Evolutionary conservation across 2,329 filamentous ascomycete genomes (phyloP).

Genomic region (Alternaria arborescens): DNA sequence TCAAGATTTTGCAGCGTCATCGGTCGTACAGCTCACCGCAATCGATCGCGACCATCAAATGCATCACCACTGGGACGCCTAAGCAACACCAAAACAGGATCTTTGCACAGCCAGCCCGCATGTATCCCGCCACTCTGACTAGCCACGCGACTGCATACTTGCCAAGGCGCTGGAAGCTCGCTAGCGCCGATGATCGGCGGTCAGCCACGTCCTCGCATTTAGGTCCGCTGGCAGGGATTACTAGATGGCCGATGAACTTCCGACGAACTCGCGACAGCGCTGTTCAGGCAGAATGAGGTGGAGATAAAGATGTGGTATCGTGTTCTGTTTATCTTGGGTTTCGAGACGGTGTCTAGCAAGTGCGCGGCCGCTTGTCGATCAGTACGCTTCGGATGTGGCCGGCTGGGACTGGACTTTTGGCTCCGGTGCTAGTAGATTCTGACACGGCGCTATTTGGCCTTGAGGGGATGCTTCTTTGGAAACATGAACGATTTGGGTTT

Average conservation of each 20-base stretch:
- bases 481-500: background rate
- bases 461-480: background rate
- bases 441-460: background rate
- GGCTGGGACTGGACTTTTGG: background rate
- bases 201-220: background rate
- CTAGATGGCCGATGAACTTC: background rate
- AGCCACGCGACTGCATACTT: background rate
- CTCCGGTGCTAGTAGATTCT: background rate
- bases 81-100: conserved; percentile 1
- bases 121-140: background rate
- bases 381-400: background rate
- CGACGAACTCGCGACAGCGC: background rate
- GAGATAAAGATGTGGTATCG: background rate
- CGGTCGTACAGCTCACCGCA: background rate
- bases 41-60: background rate
- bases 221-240: background rate
- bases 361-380: background rate
- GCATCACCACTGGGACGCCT: background rate
- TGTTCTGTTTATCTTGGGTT: background rate
- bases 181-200: background rate
- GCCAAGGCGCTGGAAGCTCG: background rate
- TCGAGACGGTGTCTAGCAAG: background rate
- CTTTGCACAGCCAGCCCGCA: background rate
- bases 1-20: background rate
- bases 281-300: background rate